Base-by-base conservation (phyloP, 1,284 basidiomycete genomes). In the Golubevia sp. region DNA sequence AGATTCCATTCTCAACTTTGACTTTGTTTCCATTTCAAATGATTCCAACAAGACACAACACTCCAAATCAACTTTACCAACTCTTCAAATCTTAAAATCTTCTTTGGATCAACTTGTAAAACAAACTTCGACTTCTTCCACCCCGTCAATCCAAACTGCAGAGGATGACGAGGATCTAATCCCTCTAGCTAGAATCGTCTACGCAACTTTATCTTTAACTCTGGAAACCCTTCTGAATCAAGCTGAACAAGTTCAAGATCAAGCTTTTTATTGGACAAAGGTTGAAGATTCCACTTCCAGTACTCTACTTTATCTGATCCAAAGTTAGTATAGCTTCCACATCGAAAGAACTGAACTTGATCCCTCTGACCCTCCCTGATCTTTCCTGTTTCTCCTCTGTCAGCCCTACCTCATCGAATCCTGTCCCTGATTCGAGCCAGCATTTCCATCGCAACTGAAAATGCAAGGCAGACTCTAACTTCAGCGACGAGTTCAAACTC, bases 201-300 rank as follows among this genome's bases (percentile, higher is more conserved):
- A 62, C 4, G 70, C 73, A 0, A 63, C 73, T 0, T 76, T 73
- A 48, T 68, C 70, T 6, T 58, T 69, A 7, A 70, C 71, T 18
- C 61, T 77, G 49, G 69, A 74, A 21, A 59, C 63, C 0, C 55
- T 77, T 2, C 62, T 77, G 1, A 64, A 68, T 27, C 71, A 75
- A 56, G 75, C 73, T 2, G 59, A 67, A 57, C 65, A 61, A 49
- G 57, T 76, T 13, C 66, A 71, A n/a, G 63, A 71, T 26, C 67
- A 70, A 49, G 70, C 71, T 3, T 77, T 73, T 71, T 70, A 69
- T 44, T 77, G 75, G 75, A 73, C 70, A 20, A 66, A 73, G 6
- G 69, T 77, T 38, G 73, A 74, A 54, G 71, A 74, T 50, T 69
- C 70, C 27, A 62, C 52, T 6, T 54, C 53, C 7, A 62, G 48